phyloP scores from a whole-genome alignment of 2,329 filamentous ascomycete species.

The Hawksworthiomyces lignivorus region DNA sequence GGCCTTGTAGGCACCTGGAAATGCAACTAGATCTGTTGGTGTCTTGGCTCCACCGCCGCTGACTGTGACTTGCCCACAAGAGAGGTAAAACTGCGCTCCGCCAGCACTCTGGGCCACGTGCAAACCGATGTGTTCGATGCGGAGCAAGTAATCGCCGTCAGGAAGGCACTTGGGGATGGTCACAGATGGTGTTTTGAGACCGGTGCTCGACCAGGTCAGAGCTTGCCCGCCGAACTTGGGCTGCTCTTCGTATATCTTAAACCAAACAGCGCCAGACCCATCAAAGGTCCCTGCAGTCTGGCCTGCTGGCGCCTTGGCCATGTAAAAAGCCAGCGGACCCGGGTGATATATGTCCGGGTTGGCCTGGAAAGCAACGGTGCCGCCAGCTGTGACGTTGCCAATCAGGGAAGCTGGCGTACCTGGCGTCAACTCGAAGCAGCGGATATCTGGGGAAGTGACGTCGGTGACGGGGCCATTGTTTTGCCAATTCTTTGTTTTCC shows the following conservation, averaged over 20 bases:
- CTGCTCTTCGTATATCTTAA: conserved; percentile 30
- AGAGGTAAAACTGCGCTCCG: conserved; percentile 23
- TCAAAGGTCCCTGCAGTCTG: conserved; percentile 25
- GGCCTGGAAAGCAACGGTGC: conserved; percentile 30
- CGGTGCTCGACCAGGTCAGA: conserved; percentile 15
- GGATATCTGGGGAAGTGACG: conserved; percentile 20
- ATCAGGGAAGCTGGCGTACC: conserved; percentile 21
- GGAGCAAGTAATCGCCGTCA: conserved; percentile 23
- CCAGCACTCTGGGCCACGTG: conserved; percentile 19
- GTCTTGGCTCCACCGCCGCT: conserved; percentile 18
- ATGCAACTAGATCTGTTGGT: conserved; percentile 13
- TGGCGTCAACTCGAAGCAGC: conserved; percentile 21
- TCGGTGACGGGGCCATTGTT: conserved; percentile 23
- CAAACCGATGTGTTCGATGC: conserved; percentile 24
- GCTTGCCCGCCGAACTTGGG: conserved; percentile 17
- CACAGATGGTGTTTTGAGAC: conserved; percentile 16
- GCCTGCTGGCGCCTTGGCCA: conserved; percentile 29
- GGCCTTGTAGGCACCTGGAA: conserved; percentile 18
- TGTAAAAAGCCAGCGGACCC: conserved; percentile 29
- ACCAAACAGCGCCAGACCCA: conserved; percentile 27
- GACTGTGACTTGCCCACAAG: conserved; percentile 21
- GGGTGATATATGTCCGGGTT: conserved; percentile 30
- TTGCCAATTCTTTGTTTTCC: conserved; percentile 29
- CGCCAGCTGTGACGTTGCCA: conserved; percentile 29
- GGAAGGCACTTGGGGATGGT: conserved; percentile 22